Base-by-base conservation (phyloP, 73 alveolate genomes). In the Paramecium bursaria region DNA sequence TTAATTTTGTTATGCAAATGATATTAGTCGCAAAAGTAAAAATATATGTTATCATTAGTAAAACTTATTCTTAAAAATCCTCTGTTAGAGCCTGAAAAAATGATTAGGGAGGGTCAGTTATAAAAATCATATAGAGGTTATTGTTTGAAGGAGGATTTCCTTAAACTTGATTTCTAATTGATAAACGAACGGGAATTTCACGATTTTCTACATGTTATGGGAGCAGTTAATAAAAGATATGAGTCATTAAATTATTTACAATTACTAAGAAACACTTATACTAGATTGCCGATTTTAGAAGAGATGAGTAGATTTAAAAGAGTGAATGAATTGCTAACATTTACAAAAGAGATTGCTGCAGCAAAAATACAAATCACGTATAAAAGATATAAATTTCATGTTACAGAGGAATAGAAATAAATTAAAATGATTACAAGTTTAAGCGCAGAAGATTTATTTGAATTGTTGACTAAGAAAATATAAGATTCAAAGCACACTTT, bases 181-280 rank as follows among this genome's bases (percentile, higher is more conserved):
- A 10, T 3, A 15, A 47, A 67, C 7, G 22, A 35, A 25, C 33
- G 22, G 55, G 82, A 67, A 42, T 67, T 67, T 67, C 27, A 3
- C 14, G 82, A 67, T 14, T 67, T 67, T 67, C 11, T 67, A 10
- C 17, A 67, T 67, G 82, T 67, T 21, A 67, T 67, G 82, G 82
- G 11, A 47, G 33, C 60, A 39, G 2, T 21, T 67, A 17, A 39
- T 39, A 39, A 67, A 67, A 17, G 21, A 35, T 67, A 15, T 21
- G 44, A 67, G 33, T 67, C 23, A 39, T 21, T 67, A 0, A 67
- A 67, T 39, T 67, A 67, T 67, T 25, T 67, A 19, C 6, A 67
- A 42, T 21, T 67, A 7, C 33, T 67, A 39, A 42, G 82, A 14
- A 67, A 67, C 13, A 33, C 82, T 4, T 67, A 67, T 67, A 13